Conservation (phyloP, 2,329 filamentous ascomycete genomes). For the Claviceps quebecensis region DNA sequence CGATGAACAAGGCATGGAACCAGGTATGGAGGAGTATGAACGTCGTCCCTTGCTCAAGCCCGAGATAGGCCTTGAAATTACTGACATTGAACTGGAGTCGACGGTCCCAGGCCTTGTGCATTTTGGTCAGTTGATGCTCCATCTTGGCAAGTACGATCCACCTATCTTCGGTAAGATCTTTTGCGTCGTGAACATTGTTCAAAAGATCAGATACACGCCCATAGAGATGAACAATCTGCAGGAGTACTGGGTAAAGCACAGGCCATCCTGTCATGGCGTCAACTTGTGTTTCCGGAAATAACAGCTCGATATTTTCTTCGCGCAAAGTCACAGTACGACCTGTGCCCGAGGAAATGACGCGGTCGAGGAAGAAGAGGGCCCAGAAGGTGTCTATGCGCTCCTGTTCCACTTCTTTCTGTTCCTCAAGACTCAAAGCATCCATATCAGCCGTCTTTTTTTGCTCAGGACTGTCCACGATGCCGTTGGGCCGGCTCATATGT, state of each 20-base stretch:
- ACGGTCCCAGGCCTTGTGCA: slow-evolving; percentile 59
- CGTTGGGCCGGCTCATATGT: slow-evolving; percentile 25
- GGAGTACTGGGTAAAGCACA: slow-evolving; percentile 63
- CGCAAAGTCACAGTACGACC: slow-evolving; percentile 71
- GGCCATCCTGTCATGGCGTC: slow-evolving; percentile 54
- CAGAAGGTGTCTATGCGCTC: slow-evolving; percentile 81
- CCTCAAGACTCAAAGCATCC: slow-evolving; percentile 29
- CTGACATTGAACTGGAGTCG: slow-evolving; percentile 69
- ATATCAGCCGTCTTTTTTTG: slow-evolving; percentile 27
- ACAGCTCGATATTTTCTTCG: slow-evolving; percentile 73
- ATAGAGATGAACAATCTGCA: slow-evolving; percentile 75
- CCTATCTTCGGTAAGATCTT: slow-evolving; percentile 62
- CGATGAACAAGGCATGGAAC: slow-evolving; percentile 77
- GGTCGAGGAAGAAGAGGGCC: slow-evolving; percentile 78
- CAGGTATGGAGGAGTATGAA: slow-evolving; percentile 80
- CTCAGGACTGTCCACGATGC: slow-evolving; percentile 22
- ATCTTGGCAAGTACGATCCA: slow-evolving; percentile 59
- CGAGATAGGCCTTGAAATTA: slow-evolving; percentile 77
- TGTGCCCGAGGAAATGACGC: slow-evolving; percentile 77
- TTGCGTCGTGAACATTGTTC: slow-evolving; percentile 62
- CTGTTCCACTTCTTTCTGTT: slow-evolving; percentile 56
- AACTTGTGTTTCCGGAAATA: slow-evolving; percentile 40
- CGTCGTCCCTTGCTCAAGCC: slow-evolving; percentile 67
- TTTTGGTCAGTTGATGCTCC: slow-evolving; percentile 61
- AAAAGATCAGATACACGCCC: slow-evolving; percentile 72